Evolutionary conservation across 1,284 basidiomycete genomes (phyloP).

Genomic region (Porogramme epimiltina): DNA sequence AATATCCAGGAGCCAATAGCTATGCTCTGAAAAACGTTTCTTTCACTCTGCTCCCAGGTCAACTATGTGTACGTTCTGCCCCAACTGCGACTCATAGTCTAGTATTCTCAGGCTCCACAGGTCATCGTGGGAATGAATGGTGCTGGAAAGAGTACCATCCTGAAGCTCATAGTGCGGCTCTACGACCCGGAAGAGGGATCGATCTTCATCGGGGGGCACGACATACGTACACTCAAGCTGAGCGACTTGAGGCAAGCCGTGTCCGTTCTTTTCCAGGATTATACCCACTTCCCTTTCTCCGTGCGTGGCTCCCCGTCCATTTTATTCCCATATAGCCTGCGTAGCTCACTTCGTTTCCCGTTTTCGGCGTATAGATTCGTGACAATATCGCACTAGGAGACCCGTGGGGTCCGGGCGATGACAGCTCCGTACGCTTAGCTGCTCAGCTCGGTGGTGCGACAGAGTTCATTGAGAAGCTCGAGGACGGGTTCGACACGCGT

Average conservation of each 20-base stretch:
- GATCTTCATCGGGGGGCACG: slow-evolving; percentile 63
- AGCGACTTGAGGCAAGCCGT: slow-evolving; percentile 62
- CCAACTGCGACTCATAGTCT: neutral
- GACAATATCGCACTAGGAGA: slow-evolving; percentile 78
- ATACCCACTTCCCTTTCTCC: slow-evolving; percentile 57
- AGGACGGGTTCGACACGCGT: slow-evolving; percentile 70
- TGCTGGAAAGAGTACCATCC: slow-evolving; percentile 76
- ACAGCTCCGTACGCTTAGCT: slow-evolving; percentile 57
- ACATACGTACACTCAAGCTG: slow-evolving; percentile 62
- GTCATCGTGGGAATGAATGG: slow-evolving; percentile 79
- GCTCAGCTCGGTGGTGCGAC: slow-evolving; percentile 69
- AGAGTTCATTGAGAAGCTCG: slow-evolving; percentile 60
- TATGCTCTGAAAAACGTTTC: slow-evolving; percentile 65
- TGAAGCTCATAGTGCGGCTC: slow-evolving; percentile 62
- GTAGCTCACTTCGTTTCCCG: too few species aligned
- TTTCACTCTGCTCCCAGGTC: slow-evolving; percentile 69
- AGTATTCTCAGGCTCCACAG: slow-evolving; percentile 34
- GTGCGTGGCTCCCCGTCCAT: neutral
- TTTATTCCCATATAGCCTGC: too few species aligned
- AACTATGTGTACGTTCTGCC: slow-evolving; percentile 63
- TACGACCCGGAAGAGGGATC: slow-evolving; percentile 71
- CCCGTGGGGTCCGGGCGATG: slow-evolving; percentile 51
- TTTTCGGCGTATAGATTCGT: slow-evolving; percentile 68
- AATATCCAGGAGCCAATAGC: slow-evolving; percentile 59
- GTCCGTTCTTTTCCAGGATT: slow-evolving; percentile 78